These are phyloP conservation scores for Odonthalia washingtoniensis DNA, from an alignment of 31 red algal genomes.

Conservation along the genomic window DNA sequence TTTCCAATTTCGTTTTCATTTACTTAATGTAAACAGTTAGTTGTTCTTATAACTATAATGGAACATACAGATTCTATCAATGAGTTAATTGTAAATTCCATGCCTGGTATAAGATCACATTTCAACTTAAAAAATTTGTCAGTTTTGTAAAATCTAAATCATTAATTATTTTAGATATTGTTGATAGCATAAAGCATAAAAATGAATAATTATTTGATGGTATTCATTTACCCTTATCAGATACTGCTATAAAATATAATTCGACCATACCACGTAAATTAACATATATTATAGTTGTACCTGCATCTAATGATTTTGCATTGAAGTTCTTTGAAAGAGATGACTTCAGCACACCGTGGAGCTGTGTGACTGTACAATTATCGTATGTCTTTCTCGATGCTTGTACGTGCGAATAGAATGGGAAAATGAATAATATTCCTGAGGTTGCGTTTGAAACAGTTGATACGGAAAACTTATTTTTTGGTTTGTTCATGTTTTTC, in stretches of 20 bases:
- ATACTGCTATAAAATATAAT: conserved; percentile 69
- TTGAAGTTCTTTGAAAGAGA: conserved; percentile 87
- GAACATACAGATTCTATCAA: conserved; percentile 27
- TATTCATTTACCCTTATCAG: conserved; percentile 86
- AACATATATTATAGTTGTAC: conserved; percentile 74
- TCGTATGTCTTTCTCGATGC: too few species aligned
- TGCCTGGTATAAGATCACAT: not conserved
- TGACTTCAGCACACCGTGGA: too few species aligned
- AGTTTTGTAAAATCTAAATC: conserved; percentile 46
- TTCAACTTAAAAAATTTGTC: conserved; percentile 55
- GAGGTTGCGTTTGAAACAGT: too few species aligned
- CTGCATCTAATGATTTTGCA: conserved; percentile 88
- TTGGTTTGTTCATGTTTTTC: too few species aligned
- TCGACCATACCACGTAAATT: conserved; percentile 67
- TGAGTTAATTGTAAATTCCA: not conserved
- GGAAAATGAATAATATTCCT: too few species aligned
- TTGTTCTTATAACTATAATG: conserved; percentile 43
- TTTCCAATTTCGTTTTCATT: conserved; percentile 23
- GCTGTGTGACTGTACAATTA: too few species aligned
- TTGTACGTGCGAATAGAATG: too few species aligned
- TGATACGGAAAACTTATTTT: too few species aligned
- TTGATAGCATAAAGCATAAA: conserved; percentile 57
- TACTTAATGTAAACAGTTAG: conserved; percentile 34
- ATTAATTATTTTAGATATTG: conserved; percentile 81
- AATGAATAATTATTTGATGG: conserved; percentile 39